Base-by-base conservation (phyloP, 129 eudicot genomes). In the Oenanthe sinensis region DNA sequence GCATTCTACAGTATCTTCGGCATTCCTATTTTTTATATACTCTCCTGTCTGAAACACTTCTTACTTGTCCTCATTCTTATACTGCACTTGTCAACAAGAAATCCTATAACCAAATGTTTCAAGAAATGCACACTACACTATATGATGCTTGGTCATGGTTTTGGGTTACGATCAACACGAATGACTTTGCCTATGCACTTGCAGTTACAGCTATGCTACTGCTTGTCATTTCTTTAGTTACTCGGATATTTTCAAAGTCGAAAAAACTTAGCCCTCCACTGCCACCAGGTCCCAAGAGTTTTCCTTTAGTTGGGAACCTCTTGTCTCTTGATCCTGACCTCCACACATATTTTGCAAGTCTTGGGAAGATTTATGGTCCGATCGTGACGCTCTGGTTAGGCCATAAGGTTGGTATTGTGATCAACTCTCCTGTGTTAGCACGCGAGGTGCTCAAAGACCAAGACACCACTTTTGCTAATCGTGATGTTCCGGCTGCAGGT, bases 221-320 rank as follows among this genome's bases (percentile, higher is more conserved):
- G 20, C 22, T 80, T 14, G 44, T 20, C 2, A 28, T 75, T 74
- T 72, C 83, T 13, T 80, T 81, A 82, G 43, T 79, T 30, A 11
- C 74, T 55, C 6, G 77, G 79, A 71, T 49, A 6, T 37, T 87
- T 28, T 26, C 46, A 12, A 78, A 43, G 20, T 72, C 86, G 13
- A 79, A 84, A 8, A 4, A 14, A 4, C 0, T 62, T 30, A 2
- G n/a, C 75, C 85, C 83, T 24, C 79, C 81, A 2, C 73, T 86
- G 17, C 92, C 92, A 5, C 92, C 89, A 0, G 92, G 92, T 22
- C 92, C 92, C 6, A 77, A 36, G 6, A 17, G 88, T 37, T 58
- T 89, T 2, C 93, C 97, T 4, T 79, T 89, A 0, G 81, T 89
- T 4, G 97, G 93, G 24, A 85, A 81, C 87, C 93, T 89, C 70